Percentiles rank a stretch among this genome's conserved stretches.
Conservation (phyloP, 139 green algal species). For the Eudorina sp. region DNA sequence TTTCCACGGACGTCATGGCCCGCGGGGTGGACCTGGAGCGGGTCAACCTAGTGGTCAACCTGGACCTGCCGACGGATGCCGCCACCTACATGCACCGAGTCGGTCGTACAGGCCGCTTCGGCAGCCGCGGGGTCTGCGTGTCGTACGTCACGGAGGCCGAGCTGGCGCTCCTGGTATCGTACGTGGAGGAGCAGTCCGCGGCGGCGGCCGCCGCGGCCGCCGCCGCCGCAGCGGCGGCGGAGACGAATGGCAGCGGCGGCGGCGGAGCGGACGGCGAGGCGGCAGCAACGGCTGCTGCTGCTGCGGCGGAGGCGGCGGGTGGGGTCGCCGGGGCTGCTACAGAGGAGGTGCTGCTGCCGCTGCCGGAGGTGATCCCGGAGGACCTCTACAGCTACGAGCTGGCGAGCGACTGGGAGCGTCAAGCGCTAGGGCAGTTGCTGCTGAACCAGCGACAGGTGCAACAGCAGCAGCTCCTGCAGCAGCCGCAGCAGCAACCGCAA, state of each 20-base stretch:
- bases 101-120: slow-evolving; percentile 88
- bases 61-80: slow-evolving; percentile 77
- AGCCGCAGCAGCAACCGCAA: slow-evolving; percentile 15
- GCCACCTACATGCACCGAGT: slow-evolving; percentile 76
- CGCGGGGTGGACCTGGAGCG: slow-evolving; percentile 87
- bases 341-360: slow-evolving; percentile 21
- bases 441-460: not conserved
- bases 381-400: slow-evolving; percentile 57
- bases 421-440: slow-evolving; percentile 52
- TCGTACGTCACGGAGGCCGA: slow-evolving; percentile 69
- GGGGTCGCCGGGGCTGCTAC: not conserved
- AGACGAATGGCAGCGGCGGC: slow-evolving; percentile 3
- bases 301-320: not conserved
- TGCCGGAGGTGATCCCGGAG: slow-evolving; percentile 42
- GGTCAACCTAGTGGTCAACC: slow-evolving; percentile 87
- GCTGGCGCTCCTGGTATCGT: slow-evolving; percentile 57
- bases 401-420: slow-evolving; percentile 60
- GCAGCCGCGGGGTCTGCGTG: slow-evolving; percentile 76
- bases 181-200: slow-evolving; percentile 54
- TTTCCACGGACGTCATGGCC: slow-evolving; percentile 87
- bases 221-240: not conserved
- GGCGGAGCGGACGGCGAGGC: not conserved
- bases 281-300: not conserved
- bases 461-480: slow-evolving; percentile 16
- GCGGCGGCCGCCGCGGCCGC: not conserved